phyloP scores from a whole-genome alignment of 768 basidiomycete species.

The Albatrellus ellisii region DNA sequence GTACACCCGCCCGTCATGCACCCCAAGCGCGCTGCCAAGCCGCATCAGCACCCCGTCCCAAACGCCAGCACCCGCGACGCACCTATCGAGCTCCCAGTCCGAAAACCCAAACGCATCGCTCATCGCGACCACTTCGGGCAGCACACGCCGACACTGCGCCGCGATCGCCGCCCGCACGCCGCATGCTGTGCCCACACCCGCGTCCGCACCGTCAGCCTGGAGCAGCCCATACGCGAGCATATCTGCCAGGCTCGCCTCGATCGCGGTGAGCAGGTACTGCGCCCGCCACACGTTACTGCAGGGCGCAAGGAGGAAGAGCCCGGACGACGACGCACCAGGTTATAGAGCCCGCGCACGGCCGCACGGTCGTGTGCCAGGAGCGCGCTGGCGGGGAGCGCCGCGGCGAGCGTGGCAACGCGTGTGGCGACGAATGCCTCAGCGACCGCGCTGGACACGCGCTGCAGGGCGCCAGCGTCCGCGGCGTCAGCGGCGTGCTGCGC shows the following conservation, averaged over 20 bases:
- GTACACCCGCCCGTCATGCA: slow-evolving; percentile 51
- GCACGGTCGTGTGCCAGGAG: slow-evolving; percentile 13
- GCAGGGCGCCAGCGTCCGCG: slow-evolving; percentile 44
- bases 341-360: slow-evolving; percentile 24
- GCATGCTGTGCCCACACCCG: slow-evolving; percentile 29
- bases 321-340: slow-evolving; percentile 25
- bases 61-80: too few relatives aligned
- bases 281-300: not conserved
- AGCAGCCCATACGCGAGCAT: slow-evolving; percentile 44
- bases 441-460: slow-evolving; percentile 47
- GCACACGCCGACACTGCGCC: slow-evolving; percentile 32
- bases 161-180: slow-evolving; percentile 38
- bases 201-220: slow-evolving; percentile 2
- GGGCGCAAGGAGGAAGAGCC: not conserved
- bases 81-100: slow-evolving; percentile 68
- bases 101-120: slow-evolving; percentile 64
- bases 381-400: slow-evolving; percentile 14
- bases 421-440: slow-evolving; percentile 57
- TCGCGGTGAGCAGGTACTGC: slow-evolving; percentile 47
- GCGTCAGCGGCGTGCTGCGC: slow-evolving; percentile 19
- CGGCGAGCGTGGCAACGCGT: slow-evolving; percentile 37
- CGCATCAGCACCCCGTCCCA: too few relatives aligned
- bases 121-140: slow-evolving; percentile 54
- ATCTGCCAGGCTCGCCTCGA: slow-evolving; percentile 43
- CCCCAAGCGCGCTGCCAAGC: slow-evolving; percentile 51